Conservation (phyloP, 257 asterid species). For the Lycium ferocissimum region DNA sequence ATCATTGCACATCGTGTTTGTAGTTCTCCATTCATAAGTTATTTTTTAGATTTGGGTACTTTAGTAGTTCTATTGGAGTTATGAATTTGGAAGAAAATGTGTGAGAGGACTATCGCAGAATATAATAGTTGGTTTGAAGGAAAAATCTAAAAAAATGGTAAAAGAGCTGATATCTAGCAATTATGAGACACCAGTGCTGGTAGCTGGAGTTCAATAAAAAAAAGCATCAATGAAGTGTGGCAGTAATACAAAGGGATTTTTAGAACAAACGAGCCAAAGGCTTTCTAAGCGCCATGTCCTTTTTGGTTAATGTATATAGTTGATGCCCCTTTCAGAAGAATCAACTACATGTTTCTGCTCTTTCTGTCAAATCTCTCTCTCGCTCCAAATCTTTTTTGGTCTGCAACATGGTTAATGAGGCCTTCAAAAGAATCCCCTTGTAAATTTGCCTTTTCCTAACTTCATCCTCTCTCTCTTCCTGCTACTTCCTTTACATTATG, state of each 20-base stretch:
- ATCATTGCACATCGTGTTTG: neutral
- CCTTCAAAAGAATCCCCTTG: slow-evolving; percentile 19
- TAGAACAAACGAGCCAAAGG: neutral
- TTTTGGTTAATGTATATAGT: slow-evolving; percentile 20
- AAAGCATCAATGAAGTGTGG: neutral
- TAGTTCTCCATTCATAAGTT: neutral
- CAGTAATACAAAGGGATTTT: neutral
- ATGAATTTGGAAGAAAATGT: neutral
- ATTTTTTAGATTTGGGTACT: neutral
- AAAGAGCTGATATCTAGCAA: slow-evolving; percentile 5
- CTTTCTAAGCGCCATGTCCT: neutral
- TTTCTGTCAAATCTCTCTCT: neutral
- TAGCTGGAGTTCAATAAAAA: neutral
- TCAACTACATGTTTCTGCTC: neutral
- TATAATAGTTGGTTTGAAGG: neutral
- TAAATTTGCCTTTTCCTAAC: slow-evolving; percentile 22
- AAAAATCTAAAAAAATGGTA: neutral
- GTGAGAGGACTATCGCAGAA: neutral
- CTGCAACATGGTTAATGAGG: neutral
- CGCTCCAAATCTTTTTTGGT: neutral
- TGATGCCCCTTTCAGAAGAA: slow-evolving; percentile 23
- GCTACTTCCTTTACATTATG: slow-evolving; percentile 1
- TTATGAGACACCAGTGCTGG: slow-evolving; percentile 15
- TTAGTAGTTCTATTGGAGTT: neutral
- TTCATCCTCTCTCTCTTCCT: slow-evolving; percentile 5